These are phyloP conservation scores for Pythium chondricola DNA, from an alignment of 352 stramenopile species.

Conservation along the genomic window DNA sequence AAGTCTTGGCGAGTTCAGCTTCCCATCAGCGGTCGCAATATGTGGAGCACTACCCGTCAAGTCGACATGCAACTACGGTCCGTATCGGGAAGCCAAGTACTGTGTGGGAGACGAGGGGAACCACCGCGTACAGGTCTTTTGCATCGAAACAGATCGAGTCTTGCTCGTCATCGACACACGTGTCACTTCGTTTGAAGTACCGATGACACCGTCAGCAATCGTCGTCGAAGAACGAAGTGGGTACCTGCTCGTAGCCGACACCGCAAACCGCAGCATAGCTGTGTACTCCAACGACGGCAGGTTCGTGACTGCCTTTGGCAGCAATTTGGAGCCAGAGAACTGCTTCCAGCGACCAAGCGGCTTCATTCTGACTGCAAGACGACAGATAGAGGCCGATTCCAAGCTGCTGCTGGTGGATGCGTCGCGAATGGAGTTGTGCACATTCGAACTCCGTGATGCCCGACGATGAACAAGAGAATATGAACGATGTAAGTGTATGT, in stretches of 20 bases:
- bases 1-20: constrained; percentile 34
- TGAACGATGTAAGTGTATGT: background rate
- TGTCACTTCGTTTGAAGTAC: constrained; percentile 35
- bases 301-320: constrained; percentile 43
- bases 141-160: constrained; percentile 21
- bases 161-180: constrained; percentile 20
- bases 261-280: constrained; percentile 31
- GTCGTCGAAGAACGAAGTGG: constrained; percentile 40
- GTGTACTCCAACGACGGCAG: constrained; percentile 40
- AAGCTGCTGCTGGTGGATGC: constrained; percentile 25
- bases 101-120: constrained; percentile 48
- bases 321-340: constrained; percentile 34
- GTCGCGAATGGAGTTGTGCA: constrained; percentile 27
- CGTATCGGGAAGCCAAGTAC: constrained; percentile 39
- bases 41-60: constrained; percentile 26
- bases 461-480: background rate
- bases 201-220: constrained; percentile 32
- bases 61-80: constrained; percentile 43
- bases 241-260: constrained; percentile 40
- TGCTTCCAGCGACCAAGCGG: constrained; percentile 31
- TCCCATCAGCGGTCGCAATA: constrained; percentile 37
- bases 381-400: too few relatives aligned
- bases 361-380: background rate
- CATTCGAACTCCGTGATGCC: constrained; percentile 21
- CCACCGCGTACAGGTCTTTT: constrained; percentile 46